Conservation (phyloP, 1,139 yeast genomes). For the Ogataea hybrid region DNA sequence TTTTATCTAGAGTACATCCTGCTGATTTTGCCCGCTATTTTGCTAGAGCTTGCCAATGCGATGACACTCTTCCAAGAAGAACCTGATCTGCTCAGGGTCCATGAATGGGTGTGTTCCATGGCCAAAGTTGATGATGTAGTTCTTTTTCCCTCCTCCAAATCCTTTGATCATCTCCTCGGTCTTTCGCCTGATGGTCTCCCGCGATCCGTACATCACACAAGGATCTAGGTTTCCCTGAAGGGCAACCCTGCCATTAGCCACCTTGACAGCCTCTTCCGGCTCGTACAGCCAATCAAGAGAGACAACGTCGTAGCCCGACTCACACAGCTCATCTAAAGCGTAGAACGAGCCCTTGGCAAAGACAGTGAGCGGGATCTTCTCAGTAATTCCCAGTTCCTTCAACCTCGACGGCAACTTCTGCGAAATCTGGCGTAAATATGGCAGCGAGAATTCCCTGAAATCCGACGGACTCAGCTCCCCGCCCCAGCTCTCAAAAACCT, state of each 20-base stretch:
- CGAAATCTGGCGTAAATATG: slow-evolving; percentile 79
- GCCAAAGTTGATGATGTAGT: slow-evolving; percentile 91
- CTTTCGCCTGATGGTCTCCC: slow-evolving; percentile 73
- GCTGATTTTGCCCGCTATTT: neutral
- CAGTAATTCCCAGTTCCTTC: slow-evolving; percentile 65
- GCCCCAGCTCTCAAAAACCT: slow-evolving; percentile 97
- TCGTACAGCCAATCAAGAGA: slow-evolving; percentile 91
- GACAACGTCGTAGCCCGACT: slow-evolving; percentile 80
- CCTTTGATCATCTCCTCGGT: slow-evolving; percentile 86
- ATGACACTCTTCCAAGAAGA: slow-evolving; percentile 85
- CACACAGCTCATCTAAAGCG: slow-evolving; percentile 83
- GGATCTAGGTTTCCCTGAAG: slow-evolving; percentile 97
- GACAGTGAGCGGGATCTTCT: slow-evolving; percentile 79
- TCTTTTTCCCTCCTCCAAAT: slow-evolving; percentile 88
- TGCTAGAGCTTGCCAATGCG: slow-evolving; percentile 51
- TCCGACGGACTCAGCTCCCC: slow-evolving; percentile 93
- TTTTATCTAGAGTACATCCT: neutral
- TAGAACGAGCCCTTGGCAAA: slow-evolving; percentile 99
- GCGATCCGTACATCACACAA: slow-evolving; percentile 87
- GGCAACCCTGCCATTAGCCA: slow-evolving; percentile 76
- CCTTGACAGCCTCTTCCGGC: slow-evolving; percentile 81
- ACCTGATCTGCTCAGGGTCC: slow-evolving; percentile 86
- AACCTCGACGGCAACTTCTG: slow-evolving; percentile 66
- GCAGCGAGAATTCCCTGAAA: slow-evolving; percentile 83
- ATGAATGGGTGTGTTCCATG: slow-evolving; percentile 98